Conservation (phyloP, 2,329 filamentous ascomycete genomes). For the Pseudogymnoascus sp. region DNA sequence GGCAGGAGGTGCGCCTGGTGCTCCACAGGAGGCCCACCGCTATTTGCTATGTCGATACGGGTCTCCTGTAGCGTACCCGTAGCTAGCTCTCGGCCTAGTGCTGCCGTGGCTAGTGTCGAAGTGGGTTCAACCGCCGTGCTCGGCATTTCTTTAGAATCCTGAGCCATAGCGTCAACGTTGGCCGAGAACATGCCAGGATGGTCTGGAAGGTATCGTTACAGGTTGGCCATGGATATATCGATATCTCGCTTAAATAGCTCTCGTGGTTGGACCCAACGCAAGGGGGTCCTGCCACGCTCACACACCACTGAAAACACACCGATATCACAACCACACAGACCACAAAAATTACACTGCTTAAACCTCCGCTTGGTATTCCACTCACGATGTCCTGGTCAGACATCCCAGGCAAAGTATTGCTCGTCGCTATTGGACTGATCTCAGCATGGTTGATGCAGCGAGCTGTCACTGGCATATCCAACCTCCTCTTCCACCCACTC, state of each 20-base stretch:
- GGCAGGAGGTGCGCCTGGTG: background rate
- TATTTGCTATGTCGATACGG: background rate
- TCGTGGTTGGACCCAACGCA: background rate
- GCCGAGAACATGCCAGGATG: too few relatives aligned
- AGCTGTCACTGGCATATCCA: conserved; percentile 9
- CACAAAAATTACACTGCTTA: background rate
- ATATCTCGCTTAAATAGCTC: background rate
- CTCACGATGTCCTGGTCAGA: background rate
- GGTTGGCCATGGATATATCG: background rate
- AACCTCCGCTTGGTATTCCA: background rate
- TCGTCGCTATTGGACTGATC: background rate
- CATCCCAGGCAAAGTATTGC: background rate
- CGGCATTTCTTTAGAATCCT: background rate
- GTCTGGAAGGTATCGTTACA: too few relatives aligned
- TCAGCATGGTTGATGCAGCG: background rate
- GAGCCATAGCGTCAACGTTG: background rate
- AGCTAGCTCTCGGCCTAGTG: background rate
- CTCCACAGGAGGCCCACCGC: background rate
- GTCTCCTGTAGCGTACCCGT: background rate
- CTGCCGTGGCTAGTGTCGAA: background rate
- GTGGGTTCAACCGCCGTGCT: background rate
- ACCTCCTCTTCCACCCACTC: conserved; percentile 23
- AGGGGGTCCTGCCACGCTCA: conserved; percentile 13
- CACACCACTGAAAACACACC: background rate
- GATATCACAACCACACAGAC: background rate